Percentiles rank a stretch among this genome's conserved stretches.
Evolutionary conservation across 139 green algal genomes (phyloP).

Genomic region (Axilococcus clingmanii): DNA sequence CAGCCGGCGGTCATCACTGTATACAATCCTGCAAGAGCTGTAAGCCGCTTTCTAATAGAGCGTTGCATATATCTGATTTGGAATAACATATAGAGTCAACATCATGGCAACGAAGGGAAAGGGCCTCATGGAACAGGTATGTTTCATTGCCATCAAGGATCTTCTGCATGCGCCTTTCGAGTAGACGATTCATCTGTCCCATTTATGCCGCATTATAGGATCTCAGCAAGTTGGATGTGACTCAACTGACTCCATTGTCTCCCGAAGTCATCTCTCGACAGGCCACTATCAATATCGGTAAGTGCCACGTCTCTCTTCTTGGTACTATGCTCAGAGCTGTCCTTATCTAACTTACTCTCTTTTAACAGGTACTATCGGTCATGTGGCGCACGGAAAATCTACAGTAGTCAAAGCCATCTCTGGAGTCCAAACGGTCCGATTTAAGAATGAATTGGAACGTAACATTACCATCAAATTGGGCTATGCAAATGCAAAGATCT

Average conservation of each 20-base stretch:
- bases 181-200: not conserved
- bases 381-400: slow-evolving; percentile 99
- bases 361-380: slow-evolving; percentile 90
- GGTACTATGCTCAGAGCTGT: not conserved
- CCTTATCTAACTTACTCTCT: not conserved
- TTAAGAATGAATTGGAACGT: slow-evolving; percentile 99
- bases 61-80: too few relatives aligned
- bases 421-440: slow-evolving; percentile 97
- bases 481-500: slow-evolving; percentile 99
- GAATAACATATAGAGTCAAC: too few relatives aligned
- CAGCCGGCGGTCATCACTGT: too few relatives aligned
- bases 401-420: slow-evolving; percentile 99
- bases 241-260: slow-evolving; percentile 82
- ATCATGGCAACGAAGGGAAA: too few relatives aligned
- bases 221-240: slow-evolving; percentile 73
- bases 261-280: slow-evolving; percentile 97
- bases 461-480: slow-evolving; percentile 99
- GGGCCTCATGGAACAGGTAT: slow-evolving; percentile 33
- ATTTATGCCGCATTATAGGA: slow-evolving; percentile 49
- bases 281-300: slow-evolving; percentile 99
- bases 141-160: not conserved
- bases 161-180: not conserved
- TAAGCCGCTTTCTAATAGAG: too few relatives aligned
- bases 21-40: too few relatives aligned
- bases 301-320: slow-evolving; percentile 1